Conservation (phyloP, 129 eudicot species). For the Helichrysum umbraculigerum region DNA sequence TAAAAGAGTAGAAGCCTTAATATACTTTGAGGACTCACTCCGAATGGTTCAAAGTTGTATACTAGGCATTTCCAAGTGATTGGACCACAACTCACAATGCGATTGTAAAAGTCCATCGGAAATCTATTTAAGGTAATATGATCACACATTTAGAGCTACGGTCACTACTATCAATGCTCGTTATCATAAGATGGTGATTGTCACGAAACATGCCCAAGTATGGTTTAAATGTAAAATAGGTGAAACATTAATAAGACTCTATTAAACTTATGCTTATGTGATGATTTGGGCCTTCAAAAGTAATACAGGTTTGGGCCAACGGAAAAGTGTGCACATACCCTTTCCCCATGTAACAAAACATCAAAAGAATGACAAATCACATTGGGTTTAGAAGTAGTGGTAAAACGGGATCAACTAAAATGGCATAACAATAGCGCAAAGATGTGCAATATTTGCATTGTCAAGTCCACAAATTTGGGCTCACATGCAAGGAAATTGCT, state of each 20-base stretch:
- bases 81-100: slow-evolving; percentile 3
- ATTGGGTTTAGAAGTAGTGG: neutral
- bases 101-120: neutral
- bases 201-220: neutral
- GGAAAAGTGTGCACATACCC: neutral
- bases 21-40: neutral
- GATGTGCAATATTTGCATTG: neutral
- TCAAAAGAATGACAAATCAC: neutral
- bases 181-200: neutral
- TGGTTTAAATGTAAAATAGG: neutral
- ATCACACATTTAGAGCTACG: neutral
- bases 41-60: slow-evolving; percentile 13
- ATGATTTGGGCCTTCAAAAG: slow-evolving; percentile 2
- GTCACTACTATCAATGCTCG: neutral
- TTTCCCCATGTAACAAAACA: neutral
- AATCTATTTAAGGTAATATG: neutral
- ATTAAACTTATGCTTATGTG: neutral
- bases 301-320: neutral
- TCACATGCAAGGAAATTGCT: neutral
- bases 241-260: neutral
- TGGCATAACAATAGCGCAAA: neutral
- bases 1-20: slow-evolving; percentile 2
- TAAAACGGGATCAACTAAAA: neutral
- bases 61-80: slow-evolving; percentile 12
- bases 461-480: neutral